Evolutionary conservation across 257 asterid species (phyloP).

Genomic region (Solanum raphanifolium): DNA sequence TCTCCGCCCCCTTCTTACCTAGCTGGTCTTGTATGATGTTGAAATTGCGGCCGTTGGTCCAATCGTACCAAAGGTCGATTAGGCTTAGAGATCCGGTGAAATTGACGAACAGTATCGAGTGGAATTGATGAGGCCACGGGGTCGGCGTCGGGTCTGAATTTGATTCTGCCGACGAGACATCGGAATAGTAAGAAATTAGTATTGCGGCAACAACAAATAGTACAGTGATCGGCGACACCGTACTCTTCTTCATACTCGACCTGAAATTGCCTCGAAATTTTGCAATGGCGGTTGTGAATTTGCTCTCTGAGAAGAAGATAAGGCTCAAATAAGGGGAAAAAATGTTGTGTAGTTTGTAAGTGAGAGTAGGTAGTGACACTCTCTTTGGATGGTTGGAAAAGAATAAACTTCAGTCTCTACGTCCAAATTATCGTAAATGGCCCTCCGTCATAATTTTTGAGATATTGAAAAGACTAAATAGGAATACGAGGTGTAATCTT

Average conservation of each 20-base stretch:
- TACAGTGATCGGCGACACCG: background rate
- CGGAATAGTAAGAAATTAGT: background rate
- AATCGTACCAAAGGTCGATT: conserved; percentile 63
- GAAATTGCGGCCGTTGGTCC: conserved; percentile 63
- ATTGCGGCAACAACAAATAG: background rate
- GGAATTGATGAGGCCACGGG: conserved; percentile 75
- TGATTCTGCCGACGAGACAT: background rate
- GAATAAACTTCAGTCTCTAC: too few species aligned
- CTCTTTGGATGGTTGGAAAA: background rate
- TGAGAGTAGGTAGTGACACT: background rate
- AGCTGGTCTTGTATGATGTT: conserved; percentile 60
- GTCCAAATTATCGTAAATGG: too few species aligned
- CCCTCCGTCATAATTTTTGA: too few species aligned
- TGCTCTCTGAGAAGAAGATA: background rate
- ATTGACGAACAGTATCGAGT: conserved; percentile 45
- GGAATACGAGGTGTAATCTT: fast-evolving
- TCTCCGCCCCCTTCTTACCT: conserved; percentile 5
- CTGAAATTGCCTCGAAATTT: background rate
- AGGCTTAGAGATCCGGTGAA: conserved; percentile 29
- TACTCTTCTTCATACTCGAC: background rate
- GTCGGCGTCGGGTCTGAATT: conserved; percentile 29
- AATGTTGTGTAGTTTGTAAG: background rate
- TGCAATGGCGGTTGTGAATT: background rate
- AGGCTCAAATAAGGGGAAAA: background rate
- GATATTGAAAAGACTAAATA: too few species aligned